These are phyloP conservation scores for Saccharomyces hybrid DNA, from an alignment of 1,139 yeast genomes.

Conservation along the genomic window DNA sequence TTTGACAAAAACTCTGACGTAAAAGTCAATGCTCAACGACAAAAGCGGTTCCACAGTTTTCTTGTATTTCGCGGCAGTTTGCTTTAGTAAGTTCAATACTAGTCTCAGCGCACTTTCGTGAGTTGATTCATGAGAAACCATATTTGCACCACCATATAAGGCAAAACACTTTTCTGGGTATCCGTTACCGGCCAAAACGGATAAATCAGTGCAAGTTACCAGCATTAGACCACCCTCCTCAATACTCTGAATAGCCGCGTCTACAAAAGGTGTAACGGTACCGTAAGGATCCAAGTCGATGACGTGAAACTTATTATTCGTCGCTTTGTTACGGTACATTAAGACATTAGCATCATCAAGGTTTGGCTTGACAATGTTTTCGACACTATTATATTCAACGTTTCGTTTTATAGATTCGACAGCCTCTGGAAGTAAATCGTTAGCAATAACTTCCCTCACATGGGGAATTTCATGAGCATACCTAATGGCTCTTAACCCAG, in stretches of 20 bases:
- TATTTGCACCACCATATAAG: slow-evolving; percentile 85
- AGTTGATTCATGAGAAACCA: slow-evolving; percentile 70
- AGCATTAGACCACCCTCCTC: slow-evolving; percentile 76
- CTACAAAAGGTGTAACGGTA: slow-evolving; percentile 90
- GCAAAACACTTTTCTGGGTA: slow-evolving; percentile 97
- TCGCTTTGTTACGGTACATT: slow-evolving; percentile 51
- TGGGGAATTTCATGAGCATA: slow-evolving; percentile 85
- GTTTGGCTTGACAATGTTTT: slow-evolving; percentile 50
- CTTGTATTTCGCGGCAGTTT: slow-evolving; percentile 84
- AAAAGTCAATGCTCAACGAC: slow-evolving; percentile 82
- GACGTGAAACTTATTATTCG: slow-evolving; percentile 54
- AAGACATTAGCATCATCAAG: slow-evolving; percentile 82
- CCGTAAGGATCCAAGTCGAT: slow-evolving; percentile 97
- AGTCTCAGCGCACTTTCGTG: slow-evolving; percentile 91
- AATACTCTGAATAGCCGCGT: slow-evolving; percentile 76
- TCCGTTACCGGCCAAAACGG: slow-evolving; percentile 90
- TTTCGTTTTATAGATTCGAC: slow-evolving; percentile 75
- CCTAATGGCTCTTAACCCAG: slow-evolving; percentile 89
- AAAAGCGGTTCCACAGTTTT: slow-evolving; percentile 80
- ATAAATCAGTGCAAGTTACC: slow-evolving; percentile 93
- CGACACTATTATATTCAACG: slow-evolving; percentile 55
- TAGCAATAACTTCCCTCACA: slow-evolving; percentile 69
- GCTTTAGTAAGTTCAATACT: slow-evolving; percentile 66
- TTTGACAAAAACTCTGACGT: slow-evolving; percentile 75
- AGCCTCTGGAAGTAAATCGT: slow-evolving; percentile 80